Percentiles rank a stretch among this genome's conserved stretches.
Evolutionary conservation across 78 protist species (phyloP).

Genomic region (Tieghemostelium lacteum): DNA sequence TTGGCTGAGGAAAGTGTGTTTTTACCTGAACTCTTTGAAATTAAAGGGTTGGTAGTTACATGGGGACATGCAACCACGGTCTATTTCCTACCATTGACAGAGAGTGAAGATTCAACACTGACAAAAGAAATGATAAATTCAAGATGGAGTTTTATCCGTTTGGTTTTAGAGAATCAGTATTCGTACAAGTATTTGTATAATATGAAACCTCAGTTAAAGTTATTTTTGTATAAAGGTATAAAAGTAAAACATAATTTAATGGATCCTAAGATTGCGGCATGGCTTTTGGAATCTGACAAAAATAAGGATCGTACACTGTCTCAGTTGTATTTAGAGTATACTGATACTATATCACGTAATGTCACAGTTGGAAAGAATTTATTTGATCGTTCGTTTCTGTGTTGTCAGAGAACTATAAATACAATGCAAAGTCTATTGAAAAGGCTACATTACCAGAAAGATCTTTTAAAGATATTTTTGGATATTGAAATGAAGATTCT

Average conservation of each 20-base stretch:
- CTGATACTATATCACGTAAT: background rate
- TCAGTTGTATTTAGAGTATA: background rate
- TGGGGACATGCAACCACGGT: background rate
- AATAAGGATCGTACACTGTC: constrained; percentile 43
- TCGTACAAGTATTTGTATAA: constrained; percentile 36
- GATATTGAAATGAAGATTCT: constrained; percentile 64
- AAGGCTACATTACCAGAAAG: background rate
- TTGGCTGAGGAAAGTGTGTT: constrained; percentile 39
- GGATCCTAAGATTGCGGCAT: constrained; percentile 58
- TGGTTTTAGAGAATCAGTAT: constrained; percentile 21
- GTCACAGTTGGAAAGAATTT: background rate
- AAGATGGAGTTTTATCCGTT: constrained; percentile 23
- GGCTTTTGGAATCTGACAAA: constrained; percentile 26
- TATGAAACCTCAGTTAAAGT: constrained; percentile 39
- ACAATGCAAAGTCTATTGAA: constrained; percentile 11
- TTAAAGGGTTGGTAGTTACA: constrained; percentile 5
- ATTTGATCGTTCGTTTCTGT: constrained; percentile 20
- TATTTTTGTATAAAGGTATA: constrained; percentile 10
- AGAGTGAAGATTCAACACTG: background rate
- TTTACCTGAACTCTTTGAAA: constrained; percentile 6
- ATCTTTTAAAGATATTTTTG: constrained; percentile 11
- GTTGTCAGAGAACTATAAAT: constrained; percentile 27
- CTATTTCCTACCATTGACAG: constrained; percentile 24
- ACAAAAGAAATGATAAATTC: background rate
- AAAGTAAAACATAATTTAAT: background rate